These are phyloP conservation scores for Croton laevigatus DNA, from an alignment of 441 rosid genomes.

Conservation along the genomic window DNA sequence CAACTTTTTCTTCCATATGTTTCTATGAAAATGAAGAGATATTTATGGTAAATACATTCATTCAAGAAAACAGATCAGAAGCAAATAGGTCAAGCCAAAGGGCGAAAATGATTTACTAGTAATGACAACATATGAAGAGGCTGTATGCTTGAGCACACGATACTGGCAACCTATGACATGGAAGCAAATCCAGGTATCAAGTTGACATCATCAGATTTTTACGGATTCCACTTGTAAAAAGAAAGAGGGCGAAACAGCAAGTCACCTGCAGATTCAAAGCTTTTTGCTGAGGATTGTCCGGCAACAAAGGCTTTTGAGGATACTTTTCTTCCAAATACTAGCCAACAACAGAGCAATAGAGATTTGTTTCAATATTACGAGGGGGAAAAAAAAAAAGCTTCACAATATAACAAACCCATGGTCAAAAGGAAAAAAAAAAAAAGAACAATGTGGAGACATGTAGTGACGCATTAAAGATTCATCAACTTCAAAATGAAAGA, in stretches of 20 bases:
- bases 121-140: constrained; percentile 48
- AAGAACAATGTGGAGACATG: too few relatives aligned
- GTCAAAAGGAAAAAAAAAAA: background rate
- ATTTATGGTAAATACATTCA: background rate
- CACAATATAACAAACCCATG: background rate
- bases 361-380: background rate
- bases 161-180: constrained; percentile 41
- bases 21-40: constrained; percentile 29
- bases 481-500: background rate
- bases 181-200: background rate
- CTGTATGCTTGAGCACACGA: constrained; percentile 50
- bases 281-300: constrained; percentile 38
- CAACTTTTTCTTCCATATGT: constrained; percentile 37
- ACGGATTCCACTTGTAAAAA: constrained; percentile 3
- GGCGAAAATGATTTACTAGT: constrained; percentile 29
- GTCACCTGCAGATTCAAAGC: constrained; percentile 51
- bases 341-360: constrained; percentile 14
- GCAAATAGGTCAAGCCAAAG: constrained; percentile 1
- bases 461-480: background rate
- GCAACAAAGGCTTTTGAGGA: constrained; percentile 49
- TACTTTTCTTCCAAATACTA: constrained; percentile 63
- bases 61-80: background rate
- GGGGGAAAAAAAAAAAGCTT: constrained; percentile 6
- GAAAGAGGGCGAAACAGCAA: background rate
- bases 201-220: background rate